A percentile compares a stretch with the other conserved stretches of the same genome.
Evolutionary conservation across 345 rosid species (phyloP).

Genomic region (Dipteronia dyeriana): DNA sequence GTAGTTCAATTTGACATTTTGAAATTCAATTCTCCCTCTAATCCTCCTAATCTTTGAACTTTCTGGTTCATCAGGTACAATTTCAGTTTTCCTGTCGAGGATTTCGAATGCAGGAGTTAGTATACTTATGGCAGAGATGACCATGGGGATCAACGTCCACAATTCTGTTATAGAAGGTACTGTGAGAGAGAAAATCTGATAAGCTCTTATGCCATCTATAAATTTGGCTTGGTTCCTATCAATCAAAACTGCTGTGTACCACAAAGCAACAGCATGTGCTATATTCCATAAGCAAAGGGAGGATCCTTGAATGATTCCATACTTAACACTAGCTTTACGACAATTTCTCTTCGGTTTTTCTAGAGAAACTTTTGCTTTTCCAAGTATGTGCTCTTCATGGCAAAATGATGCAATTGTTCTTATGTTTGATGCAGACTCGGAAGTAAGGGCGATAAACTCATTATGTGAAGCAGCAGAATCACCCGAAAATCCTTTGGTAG

Average conservation of each 20-base stretch:
- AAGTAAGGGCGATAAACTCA: conserved; percentile 49
- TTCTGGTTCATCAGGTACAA: conserved; percentile 44
- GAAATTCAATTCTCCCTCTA: conserved; percentile 44
- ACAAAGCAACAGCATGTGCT: conserved; percentile 69
- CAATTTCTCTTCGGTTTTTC: conserved; percentile 40
- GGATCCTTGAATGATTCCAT: conserved; percentile 60
- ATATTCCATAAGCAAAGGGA: conserved; percentile 72
- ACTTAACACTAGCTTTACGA: conserved; percentile 49
- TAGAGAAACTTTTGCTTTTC: conserved; percentile 38
- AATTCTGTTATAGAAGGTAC: conserved; percentile 73
- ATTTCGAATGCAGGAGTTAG: conserved; percentile 57
- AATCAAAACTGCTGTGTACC: conserved; percentile 57
- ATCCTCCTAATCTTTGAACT: conserved; percentile 23
- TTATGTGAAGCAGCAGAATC: conserved; percentile 52
- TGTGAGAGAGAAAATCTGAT: conserved; percentile 73
- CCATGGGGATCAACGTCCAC: conserved; percentile 63
- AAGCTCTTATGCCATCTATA: conserved; percentile 48
- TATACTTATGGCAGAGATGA: conserved; percentile 50
- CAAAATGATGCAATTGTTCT: conserved; percentile 66
- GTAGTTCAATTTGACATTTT: conserved; percentile 50
- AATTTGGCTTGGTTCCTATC: conserved; percentile 42
- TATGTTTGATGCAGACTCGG: conserved; percentile 59
- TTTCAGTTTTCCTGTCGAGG: conserved; percentile 54
- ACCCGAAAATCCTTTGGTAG: conserved; percentile 63
- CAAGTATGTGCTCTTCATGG: conserved; percentile 55